Evolutionary conservation across 1,284 basidiomycete genomes (phyloP).

Genomic region (Sparassis latifolia): DNA sequence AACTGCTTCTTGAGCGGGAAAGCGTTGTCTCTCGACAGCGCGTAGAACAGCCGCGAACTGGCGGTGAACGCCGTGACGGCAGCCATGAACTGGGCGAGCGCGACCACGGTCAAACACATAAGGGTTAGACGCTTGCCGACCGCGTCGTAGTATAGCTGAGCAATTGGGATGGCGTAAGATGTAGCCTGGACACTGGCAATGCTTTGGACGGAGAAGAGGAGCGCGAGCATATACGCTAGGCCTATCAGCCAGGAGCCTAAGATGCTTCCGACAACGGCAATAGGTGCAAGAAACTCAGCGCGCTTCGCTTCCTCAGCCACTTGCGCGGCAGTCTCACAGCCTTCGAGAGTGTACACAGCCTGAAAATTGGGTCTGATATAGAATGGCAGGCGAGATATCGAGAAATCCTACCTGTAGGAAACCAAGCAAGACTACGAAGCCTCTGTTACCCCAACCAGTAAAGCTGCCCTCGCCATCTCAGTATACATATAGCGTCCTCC

Average conservation of each 20-base stretch:
- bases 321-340: conserved; percentile 58
- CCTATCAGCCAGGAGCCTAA: conserved; percentile 58
- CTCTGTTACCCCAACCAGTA: conserved; percentile 47
- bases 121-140: conserved; percentile 42
- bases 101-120: conserved; percentile 46
- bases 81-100: conserved; percentile 49
- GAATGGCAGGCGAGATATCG: neutral
- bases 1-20: conserved; percentile 40
- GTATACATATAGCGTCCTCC: neutral
- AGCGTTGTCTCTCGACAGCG: conserved; percentile 48
- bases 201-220: conserved; percentile 53
- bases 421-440: conserved; percentile 53
- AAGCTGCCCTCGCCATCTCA: conserved; percentile 30
- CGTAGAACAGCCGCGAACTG: conserved; percentile 51
- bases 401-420: conserved; percentile 41
- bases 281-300: conserved; percentile 49
- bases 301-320: conserved; percentile 54
- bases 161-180: conserved; percentile 49
- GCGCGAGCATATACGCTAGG: conserved; percentile 51
- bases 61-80: conserved; percentile 56
- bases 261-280: conserved; percentile 50
- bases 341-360: conserved; percentile 58
- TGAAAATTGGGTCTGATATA: conserved; percentile 10
- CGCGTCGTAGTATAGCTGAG: conserved; percentile 52
- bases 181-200: conserved; percentile 44